Evolutionary conservation across 345 rosid genomes (phyloP), one percentile per base, ranked within the genome.

Genomic region (Dimocarpus longan): DNA sequence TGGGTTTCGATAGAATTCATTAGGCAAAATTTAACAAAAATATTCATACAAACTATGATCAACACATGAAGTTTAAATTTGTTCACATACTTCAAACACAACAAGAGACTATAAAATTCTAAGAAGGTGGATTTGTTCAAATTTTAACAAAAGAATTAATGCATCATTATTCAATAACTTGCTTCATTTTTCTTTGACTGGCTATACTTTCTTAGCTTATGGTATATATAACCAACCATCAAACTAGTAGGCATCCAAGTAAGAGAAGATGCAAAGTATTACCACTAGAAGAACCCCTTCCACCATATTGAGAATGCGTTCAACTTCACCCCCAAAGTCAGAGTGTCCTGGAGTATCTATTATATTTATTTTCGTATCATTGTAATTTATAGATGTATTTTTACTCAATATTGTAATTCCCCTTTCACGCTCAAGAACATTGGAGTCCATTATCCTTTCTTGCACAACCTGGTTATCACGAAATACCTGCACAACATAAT

Each of bases 281-380:
- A 95, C 99, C 98, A 95, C 99, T 73, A 95, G 93, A 82, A 95
- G 97, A 80, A 95, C 93, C 28, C 99, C 99, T 84, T 95, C 99
- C 52, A 95, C 99, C 99, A 95, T 95, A 89, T 95, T 93, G 84
- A 95, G 91, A 78, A 95, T 92, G 63, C 99, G 97, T 78, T 95
- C 99, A 81, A 95, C 99, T 91, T 95, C 99, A 83, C 99, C 99
- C 50, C 99, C 99, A 84, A 95, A 95, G 85, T 95, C 99, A 54
- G 99, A 95, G 80, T 95, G 99, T 37, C 99, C 99, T 8, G 99
- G 99, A 73, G 99, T 95, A 86, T 93, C 99, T 64, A 95, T 95
- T 52, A 95, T 92, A 82, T 95, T 95, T 48, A 95, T 89, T 81
- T 95, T 95, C 0, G 93, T 87, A 37, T 90, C 97, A 83, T 92